These are phyloP conservation scores for Rhizoclosmatium globosum DNA, from an alignment of 192 early-diverging fungal species.

Conservation along the genomic window DNA sequence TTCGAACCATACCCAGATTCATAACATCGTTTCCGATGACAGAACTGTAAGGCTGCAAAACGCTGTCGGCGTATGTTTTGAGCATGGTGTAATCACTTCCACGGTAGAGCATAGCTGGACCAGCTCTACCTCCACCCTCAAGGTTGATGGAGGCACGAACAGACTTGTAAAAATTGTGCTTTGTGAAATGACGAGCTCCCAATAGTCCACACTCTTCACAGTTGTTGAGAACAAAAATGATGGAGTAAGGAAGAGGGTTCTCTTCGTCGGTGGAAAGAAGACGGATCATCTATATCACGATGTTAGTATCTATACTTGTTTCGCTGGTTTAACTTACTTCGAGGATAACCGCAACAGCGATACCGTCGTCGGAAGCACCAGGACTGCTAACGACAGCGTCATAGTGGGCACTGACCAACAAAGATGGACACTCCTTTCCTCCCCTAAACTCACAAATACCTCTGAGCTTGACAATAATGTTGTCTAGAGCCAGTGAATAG, in stretches of 20 bases:
- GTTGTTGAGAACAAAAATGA: constrained; percentile 58
- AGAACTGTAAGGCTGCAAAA: not conserved
- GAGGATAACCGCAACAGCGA: constrained; percentile 48
- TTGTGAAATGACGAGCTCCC: constrained; percentile 10
- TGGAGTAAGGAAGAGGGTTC: constrained; percentile 19
- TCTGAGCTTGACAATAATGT: constrained; percentile 8
- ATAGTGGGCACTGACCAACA: constrained; percentile 55
- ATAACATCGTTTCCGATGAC: constrained; percentile 25
- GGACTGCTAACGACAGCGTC: constrained; percentile 42
- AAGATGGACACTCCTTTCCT: constrained; percentile 7
- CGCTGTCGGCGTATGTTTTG: not conserved
- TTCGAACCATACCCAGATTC: constrained; percentile 11
- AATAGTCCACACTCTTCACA: constrained; percentile 45
- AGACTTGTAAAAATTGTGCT: not conserved
- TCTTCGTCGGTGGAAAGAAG: not conserved
- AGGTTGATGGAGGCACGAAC: constrained; percentile 51
- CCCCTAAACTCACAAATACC: constrained; percentile 1
- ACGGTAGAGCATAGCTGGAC: constrained; percentile 14
- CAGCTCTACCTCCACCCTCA: constrained; percentile 22
- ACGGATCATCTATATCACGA: not conserved
- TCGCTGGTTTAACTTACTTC: constrained; percentile 11
- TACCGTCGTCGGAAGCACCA: constrained; percentile 58
- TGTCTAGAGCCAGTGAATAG: constrained; percentile 13
- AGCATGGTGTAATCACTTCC: constrained; percentile 1
- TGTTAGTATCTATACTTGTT: not conserved